A percentile compares a stretch with the other conserved stretches of the same genome.
phyloP scores from a whole-genome alignment of 495 filamentous ascomycete species.

The Aspergillus diversus region DNA sequence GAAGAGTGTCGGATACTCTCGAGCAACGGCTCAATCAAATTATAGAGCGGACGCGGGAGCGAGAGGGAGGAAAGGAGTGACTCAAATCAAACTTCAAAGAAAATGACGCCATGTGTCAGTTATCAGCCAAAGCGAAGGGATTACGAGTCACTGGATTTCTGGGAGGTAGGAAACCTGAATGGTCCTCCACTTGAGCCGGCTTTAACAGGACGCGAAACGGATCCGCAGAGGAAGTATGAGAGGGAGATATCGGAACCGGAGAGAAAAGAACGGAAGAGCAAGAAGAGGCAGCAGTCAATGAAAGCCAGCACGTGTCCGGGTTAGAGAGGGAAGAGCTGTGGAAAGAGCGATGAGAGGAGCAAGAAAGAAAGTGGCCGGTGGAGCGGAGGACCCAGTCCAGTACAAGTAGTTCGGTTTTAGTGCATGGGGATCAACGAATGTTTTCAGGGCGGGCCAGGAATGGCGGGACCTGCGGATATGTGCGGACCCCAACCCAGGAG shows the following conservation, averaged over 20 bases:
- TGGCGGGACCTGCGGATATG: conserved; percentile 1
- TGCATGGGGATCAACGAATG: not conserved
- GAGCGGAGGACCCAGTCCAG: conserved; percentile 11
- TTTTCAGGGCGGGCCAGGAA: not conserved
- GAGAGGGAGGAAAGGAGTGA: conserved; percentile 19
- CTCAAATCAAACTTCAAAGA: conserved; percentile 20
- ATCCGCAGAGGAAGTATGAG: not conserved
- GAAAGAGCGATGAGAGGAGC: conserved; percentile 10
- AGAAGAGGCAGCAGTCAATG: not conserved
- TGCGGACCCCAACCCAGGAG: conserved; percentile 4
- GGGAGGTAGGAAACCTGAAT: conserved; percentile 19
- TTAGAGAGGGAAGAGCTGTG: conserved; percentile 17
- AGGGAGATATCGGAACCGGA: not conserved
- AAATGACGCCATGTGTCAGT: conserved; percentile 30
- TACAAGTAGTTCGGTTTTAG: conserved; percentile 1
- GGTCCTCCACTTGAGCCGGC: conserved; percentile 10
- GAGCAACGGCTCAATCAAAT: conserved; percentile 9
- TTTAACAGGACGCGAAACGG: not conserved
- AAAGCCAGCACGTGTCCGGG: conserved; percentile 23
- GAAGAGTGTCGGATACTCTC: conserved; percentile 5
- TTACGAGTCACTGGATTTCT: conserved; percentile 1
- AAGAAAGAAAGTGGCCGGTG: conserved; percentile 12
- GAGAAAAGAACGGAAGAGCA: not conserved
- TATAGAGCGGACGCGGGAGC: conserved; percentile 4
- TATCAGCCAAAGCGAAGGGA: conserved; percentile 7